These are phyloP conservation scores for Babesia gibsoni DNA, from an alignment of 169 alveolate species.

Conservation along the genomic window DNA sequence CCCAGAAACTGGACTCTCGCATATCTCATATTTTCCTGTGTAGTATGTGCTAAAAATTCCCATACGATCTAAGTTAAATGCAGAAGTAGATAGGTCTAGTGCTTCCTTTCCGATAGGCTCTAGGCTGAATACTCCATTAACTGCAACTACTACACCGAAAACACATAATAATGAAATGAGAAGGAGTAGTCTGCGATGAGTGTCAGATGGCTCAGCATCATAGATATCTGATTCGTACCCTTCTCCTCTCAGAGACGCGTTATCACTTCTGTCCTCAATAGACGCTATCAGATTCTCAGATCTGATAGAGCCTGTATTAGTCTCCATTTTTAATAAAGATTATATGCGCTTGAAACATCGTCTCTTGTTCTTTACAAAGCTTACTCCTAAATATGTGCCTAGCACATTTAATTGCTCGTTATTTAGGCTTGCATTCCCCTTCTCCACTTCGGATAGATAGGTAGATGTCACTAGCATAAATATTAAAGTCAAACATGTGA, in stretches of 20 bases:
- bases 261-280: neutral
- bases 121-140: slow-evolving; percentile 2
- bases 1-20: slow-evolving; percentile 9
- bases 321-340: slow-evolving; percentile 5
- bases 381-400: slow-evolving; percentile 40
- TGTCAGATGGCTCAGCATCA: neutral
- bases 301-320: neutral
- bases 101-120: neutral
- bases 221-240: neutral
- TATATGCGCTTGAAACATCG: slow-evolving; percentile 7
- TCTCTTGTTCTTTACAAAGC: neutral
- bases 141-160: neutral
- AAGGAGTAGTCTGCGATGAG: neutral
- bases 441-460: slow-evolving; percentile 20
- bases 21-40: slow-evolving; percentile 35
- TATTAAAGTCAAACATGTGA: neutral
- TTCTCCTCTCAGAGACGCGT: too few species aligned
- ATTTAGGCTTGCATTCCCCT: slow-evolving; percentile 3
- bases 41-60: slow-evolving; percentile 45
- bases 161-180: slow-evolving; percentile 1
- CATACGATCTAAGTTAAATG: neutral
- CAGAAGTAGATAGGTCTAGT: neutral
- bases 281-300: slow-evolving; percentile 8
- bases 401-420: slow-evolving; percentile 28
- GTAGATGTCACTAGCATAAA: slow-evolving; percentile 5